Evolutionary conservation across 345 rosid genomes (phyloP).

Genomic region (Noccaea bulbosa): DNA sequence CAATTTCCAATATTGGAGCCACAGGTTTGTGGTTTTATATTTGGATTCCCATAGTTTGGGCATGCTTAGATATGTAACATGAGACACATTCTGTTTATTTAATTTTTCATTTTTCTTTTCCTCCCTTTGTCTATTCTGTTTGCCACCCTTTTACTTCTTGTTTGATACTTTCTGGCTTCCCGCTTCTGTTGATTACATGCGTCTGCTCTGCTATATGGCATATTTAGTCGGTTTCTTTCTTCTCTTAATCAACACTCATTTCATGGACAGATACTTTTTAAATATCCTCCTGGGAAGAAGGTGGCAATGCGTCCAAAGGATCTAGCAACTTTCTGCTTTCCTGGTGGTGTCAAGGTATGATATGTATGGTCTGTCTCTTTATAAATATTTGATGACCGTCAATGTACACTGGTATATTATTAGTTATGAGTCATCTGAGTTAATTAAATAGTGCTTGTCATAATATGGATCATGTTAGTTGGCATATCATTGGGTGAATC

Average conservation of each 20-base stretch:
- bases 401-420: conserved; percentile 3
- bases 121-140: neutral
- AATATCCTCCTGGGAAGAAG: conserved; percentile 91
- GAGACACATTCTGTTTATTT: neutral
- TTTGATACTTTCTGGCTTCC: conserved; percentile 16
- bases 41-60: conserved; percentile 14
- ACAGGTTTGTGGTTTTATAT: conserved; percentile 60
- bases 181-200: neutral
- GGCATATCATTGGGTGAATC: conserved; percentile 1
- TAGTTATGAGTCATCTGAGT: conserved; percentile 19
- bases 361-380: conserved; percentile 20
- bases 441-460: neutral
- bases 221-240: conserved; percentile 24
- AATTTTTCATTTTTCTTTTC: neutral
- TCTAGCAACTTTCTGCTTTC: conserved; percentile 92
- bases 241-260: conserved; percentile 32
- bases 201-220: conserved; percentile 19
- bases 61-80: conserved; percentile 19
- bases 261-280: conserved; percentile 70
- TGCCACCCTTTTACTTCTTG: conserved; percentile 15
- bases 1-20: conserved; percentile 80
- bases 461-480: neutral
- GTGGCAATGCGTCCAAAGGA: conserved; percentile 78
- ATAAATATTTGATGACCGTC: neutral
- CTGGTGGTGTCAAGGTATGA: conserved; percentile 90